A percentile compares a stretch with the other conserved stretches of the same genome.
phyloP scores from a whole-genome alignment of 306 rosid genomes.

The Pyrus communis region DNA sequence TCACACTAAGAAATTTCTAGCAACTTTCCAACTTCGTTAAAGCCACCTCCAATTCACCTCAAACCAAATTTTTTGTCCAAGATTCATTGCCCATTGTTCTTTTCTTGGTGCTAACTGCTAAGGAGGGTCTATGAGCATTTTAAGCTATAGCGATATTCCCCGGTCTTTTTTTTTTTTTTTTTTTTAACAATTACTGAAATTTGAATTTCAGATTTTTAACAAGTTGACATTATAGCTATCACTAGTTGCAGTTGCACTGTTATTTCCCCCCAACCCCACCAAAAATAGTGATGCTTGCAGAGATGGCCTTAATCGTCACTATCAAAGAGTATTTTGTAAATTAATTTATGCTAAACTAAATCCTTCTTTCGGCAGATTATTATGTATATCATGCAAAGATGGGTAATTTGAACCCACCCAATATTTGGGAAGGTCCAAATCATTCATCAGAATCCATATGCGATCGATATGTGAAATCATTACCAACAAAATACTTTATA shows the following conservation, averaged over 20 bases:
- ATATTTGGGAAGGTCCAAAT: constrained; percentile 5
- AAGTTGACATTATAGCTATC: neutral
- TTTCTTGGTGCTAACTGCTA: too few relatives aligned
- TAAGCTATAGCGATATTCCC: neutral
- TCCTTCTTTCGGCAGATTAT: neutral
- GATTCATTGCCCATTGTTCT: too few relatives aligned
- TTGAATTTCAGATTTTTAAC: neutral
- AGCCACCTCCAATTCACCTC: neutral
- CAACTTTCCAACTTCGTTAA: neutral
- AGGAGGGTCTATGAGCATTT: too few relatives aligned
- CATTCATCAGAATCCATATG: constrained; percentile 1
- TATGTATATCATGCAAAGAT: neutral
- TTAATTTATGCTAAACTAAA: neutral
- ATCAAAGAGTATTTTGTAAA: neutral
- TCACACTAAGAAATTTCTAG: too few relatives aligned
- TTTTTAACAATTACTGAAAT: neutral
- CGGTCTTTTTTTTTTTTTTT: too few relatives aligned
- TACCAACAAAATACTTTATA: neutral
- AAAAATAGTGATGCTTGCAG: neutral
- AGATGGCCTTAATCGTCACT: neutral
- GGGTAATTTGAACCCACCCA: constrained; percentile 21
- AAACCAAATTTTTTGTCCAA: neutral
- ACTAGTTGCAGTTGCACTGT: neutral
- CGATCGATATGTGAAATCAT: neutral
- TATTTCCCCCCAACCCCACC: constrained; percentile 4